Evolutionary conservation across 257 asterid genomes (phyloP).

Genomic region (Solanum virginianum): DNA sequence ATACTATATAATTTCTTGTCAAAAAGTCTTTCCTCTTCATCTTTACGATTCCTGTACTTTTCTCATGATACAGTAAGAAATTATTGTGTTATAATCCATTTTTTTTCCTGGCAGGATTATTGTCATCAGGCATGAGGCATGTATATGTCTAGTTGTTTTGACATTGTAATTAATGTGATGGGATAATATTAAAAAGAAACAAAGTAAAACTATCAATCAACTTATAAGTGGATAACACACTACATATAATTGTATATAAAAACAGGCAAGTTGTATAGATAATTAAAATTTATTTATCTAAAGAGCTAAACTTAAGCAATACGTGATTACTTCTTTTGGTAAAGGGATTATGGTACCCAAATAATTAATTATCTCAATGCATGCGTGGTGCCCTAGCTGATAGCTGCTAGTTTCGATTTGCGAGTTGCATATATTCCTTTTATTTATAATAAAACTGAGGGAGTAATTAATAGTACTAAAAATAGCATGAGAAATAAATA

Average conservation of each 20-base stretch:
- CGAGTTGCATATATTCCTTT: neutral
- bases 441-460: neutral
- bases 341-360: neutral
- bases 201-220: neutral
- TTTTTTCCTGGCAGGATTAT: neutral
- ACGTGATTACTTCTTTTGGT: slow-evolving; percentile 9
- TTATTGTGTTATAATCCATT: neutral
- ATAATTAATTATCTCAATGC: neutral
- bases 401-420: no score
- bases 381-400: neutral
- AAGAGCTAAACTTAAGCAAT: slow-evolving; percentile 15
- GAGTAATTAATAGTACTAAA: no score
- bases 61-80: neutral
- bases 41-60: neutral
- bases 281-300: neutral
- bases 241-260: neutral
- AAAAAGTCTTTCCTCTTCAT: neutral
- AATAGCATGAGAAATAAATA: no score
- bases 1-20: no score
- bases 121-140: neutral
- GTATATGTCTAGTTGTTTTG: neutral
- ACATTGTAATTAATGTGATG: neutral
- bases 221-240: neutral
- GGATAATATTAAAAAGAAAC: neutral
- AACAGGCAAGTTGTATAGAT: neutral